Conservation (phyloP, 768 basidiomycete species). For the Mycena chlorophos region DNA sequence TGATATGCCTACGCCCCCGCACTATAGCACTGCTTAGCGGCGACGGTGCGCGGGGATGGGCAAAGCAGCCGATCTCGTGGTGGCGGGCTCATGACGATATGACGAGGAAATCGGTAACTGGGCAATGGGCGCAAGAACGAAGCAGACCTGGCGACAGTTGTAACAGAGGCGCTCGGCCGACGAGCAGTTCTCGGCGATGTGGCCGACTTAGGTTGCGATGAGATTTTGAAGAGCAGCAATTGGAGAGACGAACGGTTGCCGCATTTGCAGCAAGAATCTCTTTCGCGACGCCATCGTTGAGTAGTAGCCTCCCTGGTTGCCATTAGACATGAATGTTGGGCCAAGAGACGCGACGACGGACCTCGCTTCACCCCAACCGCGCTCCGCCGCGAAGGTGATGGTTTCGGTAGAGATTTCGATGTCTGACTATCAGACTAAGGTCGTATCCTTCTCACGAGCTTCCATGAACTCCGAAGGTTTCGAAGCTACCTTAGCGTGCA, state of each 20-base stretch:
- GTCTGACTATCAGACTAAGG: background rate
- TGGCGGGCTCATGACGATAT: constrained; percentile 53
- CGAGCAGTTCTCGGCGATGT: constrained; percentile 90
- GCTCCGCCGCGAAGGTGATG: constrained; percentile 52
- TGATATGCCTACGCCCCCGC: no score
- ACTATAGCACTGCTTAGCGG: constrained; percentile 91
- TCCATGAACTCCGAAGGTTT: constrained; percentile 3
- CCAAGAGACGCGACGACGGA: no score
- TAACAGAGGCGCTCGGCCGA: constrained; percentile 90
- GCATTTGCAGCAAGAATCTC: constrained; percentile 81
- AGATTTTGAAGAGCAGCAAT: constrained; percentile 13
- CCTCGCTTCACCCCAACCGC: constrained; percentile 78
- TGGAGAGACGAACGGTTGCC: constrained; percentile 71
- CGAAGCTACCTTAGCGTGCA: no score
- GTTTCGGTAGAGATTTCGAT: constrained; percentile 25
- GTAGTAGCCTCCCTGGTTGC: no score
- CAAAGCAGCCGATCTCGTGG: constrained; percentile 88
- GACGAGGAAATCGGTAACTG: background rate
- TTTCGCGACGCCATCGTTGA: constrained; percentile 31
- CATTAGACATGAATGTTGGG: no score
- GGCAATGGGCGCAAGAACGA: background rate
- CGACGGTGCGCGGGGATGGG: constrained; percentile 77
- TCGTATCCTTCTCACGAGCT: background rate
- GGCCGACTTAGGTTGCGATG: constrained; percentile 76
- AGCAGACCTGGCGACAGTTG: constrained; percentile 84